A percentile compares a stretch with the other conserved stretches of the same genome.
Evolutionary conservation across 2,329 filamentous ascomycete genomes (phyloP).

Genomic region (Aspergillus aculeatus): DNA sequence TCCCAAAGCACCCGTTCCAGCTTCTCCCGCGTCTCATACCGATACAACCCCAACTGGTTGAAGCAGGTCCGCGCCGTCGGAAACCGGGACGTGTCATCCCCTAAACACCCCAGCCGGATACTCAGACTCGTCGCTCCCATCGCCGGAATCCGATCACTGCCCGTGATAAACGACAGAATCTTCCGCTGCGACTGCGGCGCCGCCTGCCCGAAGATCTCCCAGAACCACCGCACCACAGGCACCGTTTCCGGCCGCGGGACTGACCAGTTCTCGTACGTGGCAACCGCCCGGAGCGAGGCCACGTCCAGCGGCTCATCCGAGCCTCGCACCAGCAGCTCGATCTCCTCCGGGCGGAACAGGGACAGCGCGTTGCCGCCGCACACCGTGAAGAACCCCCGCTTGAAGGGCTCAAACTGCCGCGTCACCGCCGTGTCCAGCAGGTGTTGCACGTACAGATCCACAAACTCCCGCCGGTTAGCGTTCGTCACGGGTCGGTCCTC

Average conservation of each 20-base stretch:
- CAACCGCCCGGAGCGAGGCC: conserved; percentile 69
- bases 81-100: conserved; percentile 70
- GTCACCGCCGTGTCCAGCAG: conserved; percentile 74
- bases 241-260: conserved; percentile 55
- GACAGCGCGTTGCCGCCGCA: conserved; percentile 85
- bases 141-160: conserved; percentile 85
- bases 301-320: conserved; percentile 84
- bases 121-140: conserved; percentile 78
- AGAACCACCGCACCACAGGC: conserved; percentile 79
- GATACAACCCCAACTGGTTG: conserved; percentile 76
- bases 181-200: conserved; percentile 69
- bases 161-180: conserved; percentile 82
- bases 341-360: conserved; percentile 85
- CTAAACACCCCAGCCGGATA: conserved; percentile 73
- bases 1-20: conserved; percentile 75
- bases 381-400: conserved; percentile 88
- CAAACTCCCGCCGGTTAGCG: conserved; percentile 77
- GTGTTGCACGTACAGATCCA: conserved; percentile 78
- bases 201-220: conserved; percentile 72
- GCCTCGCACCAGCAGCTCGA: conserved; percentile 80
- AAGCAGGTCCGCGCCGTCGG: conserved; percentile 90
- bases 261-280: conserved; percentile 79
- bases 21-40: conserved; percentile 65
- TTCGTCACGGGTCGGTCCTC: conserved; percentile 78
- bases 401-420: conserved; percentile 89